Evolutionary conservation across 1,284 basidiomycete species (phyloP), one percentile per base, ranked within the genome.

Genomic region (Ceratobasidium sp.): DNA sequence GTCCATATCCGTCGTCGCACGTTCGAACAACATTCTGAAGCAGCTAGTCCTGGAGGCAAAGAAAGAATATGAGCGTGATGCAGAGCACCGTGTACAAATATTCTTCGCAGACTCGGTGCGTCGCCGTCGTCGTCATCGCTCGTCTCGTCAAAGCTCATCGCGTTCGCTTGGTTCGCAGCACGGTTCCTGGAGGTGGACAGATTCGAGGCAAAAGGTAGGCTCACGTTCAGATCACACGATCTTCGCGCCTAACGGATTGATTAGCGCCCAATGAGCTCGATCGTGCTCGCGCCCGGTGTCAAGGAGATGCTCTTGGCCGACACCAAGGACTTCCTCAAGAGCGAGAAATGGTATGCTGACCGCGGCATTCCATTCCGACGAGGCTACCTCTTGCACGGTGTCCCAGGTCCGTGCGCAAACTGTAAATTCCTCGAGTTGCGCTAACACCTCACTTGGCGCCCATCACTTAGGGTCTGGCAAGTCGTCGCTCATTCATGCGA

Each of bases 31-130:
- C 52, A 90, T 93, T 77, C 86, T 93, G 77, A 93, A 93, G 81
- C 90, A 92, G 81, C 89, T 93, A 73, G 91, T 93, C 47, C 86
- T 93, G n/a, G 89, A 92, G 78, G 91, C 91, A n/a, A 93, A 93
- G 84, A 87, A 87, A 78, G 91, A 92, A 78, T 93, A 93, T 78
- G 92, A 93, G 80, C 91, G 91, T 0, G 91, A 93, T 78, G 88
- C 91, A 46, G 87, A 93, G 44, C 91, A 93, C 78, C 87, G 91
- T 55, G 91, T 93, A 76, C 91, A 93, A 80, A 92, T 93, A 44
- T 93, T 92, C 79, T 92, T 93, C 79, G 92, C 92, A 14, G 91
- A 92, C 80, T 90, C 90, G n/a, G 72, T 47, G 49, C 47, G 47
- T 67, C 44, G 38, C 63, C 50, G 58, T 64, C 59, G 32, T 47